Base-by-base conservation (phyloP, 768 basidiomycete genomes). In the Auriscalpium microsporum region DNA sequence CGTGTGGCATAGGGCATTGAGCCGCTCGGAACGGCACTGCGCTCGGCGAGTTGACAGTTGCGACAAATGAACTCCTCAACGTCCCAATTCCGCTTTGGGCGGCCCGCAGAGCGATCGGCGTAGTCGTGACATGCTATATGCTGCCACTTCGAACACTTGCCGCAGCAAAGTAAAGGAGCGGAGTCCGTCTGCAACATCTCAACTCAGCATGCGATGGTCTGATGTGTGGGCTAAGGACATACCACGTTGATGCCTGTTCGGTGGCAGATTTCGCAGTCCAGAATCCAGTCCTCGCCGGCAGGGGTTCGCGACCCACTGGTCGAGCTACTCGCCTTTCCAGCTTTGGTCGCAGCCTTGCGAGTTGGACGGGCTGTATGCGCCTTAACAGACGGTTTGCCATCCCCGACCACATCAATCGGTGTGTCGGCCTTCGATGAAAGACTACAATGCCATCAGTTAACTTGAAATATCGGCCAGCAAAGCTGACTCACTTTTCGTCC, bases 251-350 rank as follows among this genome's bases (percentile, higher is more conserved):
- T 69, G 9, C 90, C 90, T 23, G 73, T 75, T 57, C 79, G 79
- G 53, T 76, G 76, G 67, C 93, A 96, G 38, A 95, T 77, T 65
- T 95, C 93, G 65, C 93, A 96, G 64, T 90, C 85, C 21, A 96
- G 71, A 55, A 90, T 83, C 93, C 93, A 94, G 55, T 85, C 80
- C 50, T 84, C 87, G 33, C 73, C 74, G 17, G 71, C 69, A 35
- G 82, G 79, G 6, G 78, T 79, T 44, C 78, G 78, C 10, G 79
- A 74, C 16, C 79, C 79, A 57, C 71, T 77, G 16, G 68, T 65
- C 13, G 68, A 66, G 16, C 67, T 62, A 23, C 68, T 69, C 9
- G 63, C 58, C 50, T 62, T 69, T 10, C 61, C 56, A 19, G 68
- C 62, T 19, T 59, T 23, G 11, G 58, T 56, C 21, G 61, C 60